Conservation (phyloP, 1,139 yeast genomes). For the Magnusiomyces starmeri region DNA sequence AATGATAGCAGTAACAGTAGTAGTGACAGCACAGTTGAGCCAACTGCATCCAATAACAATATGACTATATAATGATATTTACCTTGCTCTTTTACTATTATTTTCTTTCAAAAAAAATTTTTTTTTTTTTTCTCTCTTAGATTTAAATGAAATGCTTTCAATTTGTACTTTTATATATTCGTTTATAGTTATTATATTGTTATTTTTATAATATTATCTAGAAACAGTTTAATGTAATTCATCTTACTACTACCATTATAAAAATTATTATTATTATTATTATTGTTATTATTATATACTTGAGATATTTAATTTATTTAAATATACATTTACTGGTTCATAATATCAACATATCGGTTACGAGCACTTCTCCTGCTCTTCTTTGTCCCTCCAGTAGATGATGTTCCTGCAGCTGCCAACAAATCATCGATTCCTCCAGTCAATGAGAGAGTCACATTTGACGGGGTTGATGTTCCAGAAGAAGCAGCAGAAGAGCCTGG, state of each 20-base stretch:
- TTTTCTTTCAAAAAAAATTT: too few species aligned
- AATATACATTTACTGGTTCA: slow-evolving; percentile 39
- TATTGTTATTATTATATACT: neutral
- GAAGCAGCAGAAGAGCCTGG: slow-evolving; percentile 6
- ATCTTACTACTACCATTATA: neutral
- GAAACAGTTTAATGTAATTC: too few species aligned
- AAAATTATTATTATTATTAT: neutral
- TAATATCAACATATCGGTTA: slow-evolving; percentile 70
- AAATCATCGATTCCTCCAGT: slow-evolving; percentile 60
- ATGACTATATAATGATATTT: too few species aligned
- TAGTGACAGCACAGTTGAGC: too few species aligned
- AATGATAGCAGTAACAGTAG: too few species aligned
- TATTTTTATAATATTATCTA: too few species aligned
- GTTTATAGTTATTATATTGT: too few species aligned
- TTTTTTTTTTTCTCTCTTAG: too few species aligned
- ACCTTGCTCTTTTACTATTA: too few species aligned
- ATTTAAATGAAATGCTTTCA: too few species aligned
- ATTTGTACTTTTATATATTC: too few species aligned
- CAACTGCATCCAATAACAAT: too few species aligned
- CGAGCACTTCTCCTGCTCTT: slow-evolving; percentile 62
- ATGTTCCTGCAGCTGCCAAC: slow-evolving; percentile 44
- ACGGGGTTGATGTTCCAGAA: slow-evolving; percentile 1
- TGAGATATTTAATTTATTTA: neutral
- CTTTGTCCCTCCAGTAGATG: slow-evolving; percentile 36
- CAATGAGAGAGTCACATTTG: neutral